Base-by-base conservation (phyloP, 805 yeast species). In the Metschnikowia borealis region DNA sequence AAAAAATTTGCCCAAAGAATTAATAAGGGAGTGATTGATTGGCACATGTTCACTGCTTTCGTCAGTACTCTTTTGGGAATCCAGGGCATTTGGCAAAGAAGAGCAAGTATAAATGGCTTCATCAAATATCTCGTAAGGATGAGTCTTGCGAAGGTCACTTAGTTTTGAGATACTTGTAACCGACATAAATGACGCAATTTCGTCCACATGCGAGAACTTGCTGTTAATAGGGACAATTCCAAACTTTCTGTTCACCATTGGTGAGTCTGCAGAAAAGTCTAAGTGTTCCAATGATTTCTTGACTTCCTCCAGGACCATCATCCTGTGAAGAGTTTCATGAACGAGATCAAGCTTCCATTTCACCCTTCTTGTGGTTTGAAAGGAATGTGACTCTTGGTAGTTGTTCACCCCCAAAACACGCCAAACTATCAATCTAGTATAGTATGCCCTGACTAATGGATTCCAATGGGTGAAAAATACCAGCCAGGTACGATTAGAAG, bases 391-490 rank as follows among this genome's bases (percentile, higher is more conserved):
- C n/a, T 67, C 62, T 49, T 70, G 73, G 54, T 58, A 65, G 56
- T 70, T 71, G 54, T 72, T 70, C 39, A 70, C 49, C 52, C 84
- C 70, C 62, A 69, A 64, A 40, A 84, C 65, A 54, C 88, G 78
- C 86, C 92, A 89, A 44, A 87, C 74, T 15, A 89, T 52, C 20
- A 89, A 71, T 38, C 90, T 71, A 44, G 79, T 72, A 63, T 83
- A 89, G 59, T 83, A 86, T 3, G 85, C 77, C 35, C 96, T 71
- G 21, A 87, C 83, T 15, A 88, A 65, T 3, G 96, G 90, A 59
- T 83, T 79, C 89, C 95, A 89, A 65, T 89, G 95, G 36, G 83
- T 78, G 59, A 89, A 82, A 53, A 78, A 79, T 44, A 73, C 69
- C 33, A 66, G 66, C 85, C 91, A 87, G 33, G 71, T 67, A 1